Evolutionary conservation across 805 yeast species (phyloP), one percentile per base, ranked within the genome.

Genomic region (Zygotorulaspora florentina): DNA sequence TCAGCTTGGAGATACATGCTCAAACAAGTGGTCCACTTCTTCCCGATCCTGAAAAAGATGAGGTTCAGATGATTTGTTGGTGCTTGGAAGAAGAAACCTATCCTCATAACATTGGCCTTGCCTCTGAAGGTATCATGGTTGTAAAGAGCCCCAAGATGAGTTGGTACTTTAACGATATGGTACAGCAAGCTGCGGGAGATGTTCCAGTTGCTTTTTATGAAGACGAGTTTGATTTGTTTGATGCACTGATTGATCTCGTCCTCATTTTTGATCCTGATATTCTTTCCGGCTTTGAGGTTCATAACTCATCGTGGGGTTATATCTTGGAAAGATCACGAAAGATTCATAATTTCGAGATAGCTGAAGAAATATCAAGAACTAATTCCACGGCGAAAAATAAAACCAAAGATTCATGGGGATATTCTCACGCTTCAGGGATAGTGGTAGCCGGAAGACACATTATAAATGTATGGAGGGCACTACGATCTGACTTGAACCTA

Each of bases 261-360:
- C 74, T 80, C 15, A 54, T 69, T 2, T 72, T 80, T 42, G 98
- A 93, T 59, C 97, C 98, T 0, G 99, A 93, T 61, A 79, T 93
- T 26, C 58, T 93, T 5, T 74, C 87, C 0, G 98, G 97, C 0
- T 93, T 76, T 61, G 99, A 93, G 57, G 74, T 87, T 5, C 85
- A 87, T 51, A 68, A 81, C 0, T 56, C 76, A 0, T 87, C 97
- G 0, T 91, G 98, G 98, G 98, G 99, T 0, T 93, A 86, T 57
- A 43, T 90, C 0, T 72, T 86, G 20, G 93, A 86, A 42, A 63
- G 99, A 38, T 74, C 77, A 45, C 61, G 69, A 13, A 50, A 47
- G 0, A 65, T 59, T 1, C 72, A 72, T 55, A 76, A 75, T 2
- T 64, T 74, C 10, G 84, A 87, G 53, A 52, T 88, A 3, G 61